Evolutionary conservation across 176 grass and related monocot species (phyloP), one percentile per base, ranked within the genome.

Genomic region (Microstegium vimineum): DNA sequence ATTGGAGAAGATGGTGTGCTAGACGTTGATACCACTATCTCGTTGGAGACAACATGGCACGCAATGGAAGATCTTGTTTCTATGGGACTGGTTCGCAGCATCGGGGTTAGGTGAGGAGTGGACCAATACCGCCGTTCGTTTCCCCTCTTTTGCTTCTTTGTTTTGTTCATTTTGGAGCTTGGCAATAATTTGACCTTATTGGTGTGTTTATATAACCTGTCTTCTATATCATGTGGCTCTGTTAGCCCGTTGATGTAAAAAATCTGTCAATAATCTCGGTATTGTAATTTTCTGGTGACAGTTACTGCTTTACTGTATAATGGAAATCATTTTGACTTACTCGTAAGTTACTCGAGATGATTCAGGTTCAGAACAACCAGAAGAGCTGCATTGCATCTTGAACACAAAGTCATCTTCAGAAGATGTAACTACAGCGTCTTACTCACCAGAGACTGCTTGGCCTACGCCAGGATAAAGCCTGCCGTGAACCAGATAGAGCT

Each of bases 31-130:
- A 92, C 88, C 62, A 94, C 90, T 52, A 89, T 97, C 84, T 86
- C 95, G 64, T 33, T 98, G 37, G 95, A 98, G 84, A 90, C 92
- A 47, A 98, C 92, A 25, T 98, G 95, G 95, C 95, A 93, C 82
- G 88, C 92, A 3, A 94, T 98, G 92, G 95, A 98, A 76, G 90
- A 91, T 36, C 95, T 98, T 86, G 95, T 94, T 82, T 91, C 92
- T 5, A 79, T 73, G 84, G 88, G 90, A 88, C 52, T 98, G 64
- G 95, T 86, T 27, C 86, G 79, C 16, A 93, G 88, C 78, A 98
- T 98, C 22, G 92, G 95, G 30, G 93, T 98, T 49, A 94, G 95
- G 95, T 94, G 66, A 76, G 45, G 16, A 86, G 7, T 40, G 31
- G 26, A 86, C 15, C 15, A 27, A 16, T 71, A 16, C 46, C 46